These are phyloP conservation scores for Zygosaccharomyces bailii DNA, from an alignment of 805 yeast species.

Conservation along the genomic window DNA sequence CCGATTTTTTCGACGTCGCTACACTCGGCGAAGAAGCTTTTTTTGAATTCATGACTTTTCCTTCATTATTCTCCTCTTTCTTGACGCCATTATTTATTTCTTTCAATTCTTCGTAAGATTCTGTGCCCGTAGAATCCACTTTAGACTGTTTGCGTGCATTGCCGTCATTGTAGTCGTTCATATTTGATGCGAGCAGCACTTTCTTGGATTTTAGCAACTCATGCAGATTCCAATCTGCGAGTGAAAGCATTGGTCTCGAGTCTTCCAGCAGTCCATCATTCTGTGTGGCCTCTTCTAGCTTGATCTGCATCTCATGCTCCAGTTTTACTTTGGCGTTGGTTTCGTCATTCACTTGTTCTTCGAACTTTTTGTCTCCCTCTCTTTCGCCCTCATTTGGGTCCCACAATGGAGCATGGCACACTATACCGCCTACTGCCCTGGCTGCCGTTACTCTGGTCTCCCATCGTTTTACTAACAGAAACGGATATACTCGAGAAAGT, in stretches of 20 bases:
- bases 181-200: slow-evolving; percentile 29
- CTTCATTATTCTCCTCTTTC: slow-evolving; percentile 22
- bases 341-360: slow-evolving; percentile 18
- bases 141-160: slow-evolving; percentile 15
- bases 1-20: slow-evolving; percentile 43
- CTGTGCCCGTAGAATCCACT: slow-evolving; percentile 1
- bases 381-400: slow-evolving; percentile 61
- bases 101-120: slow-evolving; percentile 10
- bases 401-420: slow-evolving; percentile 74
- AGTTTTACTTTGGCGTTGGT: slow-evolving; percentile 34
- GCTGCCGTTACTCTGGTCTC: slow-evolving; percentile 96
- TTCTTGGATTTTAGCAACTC: slow-evolving; percentile 31
- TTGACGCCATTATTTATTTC: slow-evolving; percentile 14
- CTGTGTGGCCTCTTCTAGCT: slow-evolving; percentile 29
- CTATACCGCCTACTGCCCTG: slow-evolving; percentile 90
- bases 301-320: slow-evolving; percentile 34
- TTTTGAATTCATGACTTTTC: slow-evolving; percentile 23
- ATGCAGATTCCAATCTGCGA: slow-evolving; percentile 29
- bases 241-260: slow-evolving; percentile 21
- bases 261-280: slow-evolving; percentile 26
- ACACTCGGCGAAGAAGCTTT: slow-evolving; percentile 11
- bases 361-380: slow-evolving; percentile 18
- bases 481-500: slow-evolving; percentile 88
- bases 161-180: slow-evolving; percentile 22
- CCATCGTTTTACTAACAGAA: slow-evolving; percentile 79